Conservation (phyloP, 768 basidiomycete species). For the Udeniomyces megalosporus region DNA sequence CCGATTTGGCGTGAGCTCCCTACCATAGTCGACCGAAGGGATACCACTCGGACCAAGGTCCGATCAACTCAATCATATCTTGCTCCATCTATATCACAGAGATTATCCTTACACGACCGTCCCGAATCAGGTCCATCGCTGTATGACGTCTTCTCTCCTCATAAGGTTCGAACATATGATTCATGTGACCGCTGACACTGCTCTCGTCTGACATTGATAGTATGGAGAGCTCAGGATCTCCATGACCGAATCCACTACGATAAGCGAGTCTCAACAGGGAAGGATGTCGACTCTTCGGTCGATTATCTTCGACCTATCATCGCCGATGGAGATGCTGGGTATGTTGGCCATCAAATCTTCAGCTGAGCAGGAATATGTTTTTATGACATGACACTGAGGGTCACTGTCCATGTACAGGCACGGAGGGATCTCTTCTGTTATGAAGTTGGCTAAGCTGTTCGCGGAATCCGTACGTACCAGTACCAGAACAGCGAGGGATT, state of each 20-base stretch:
- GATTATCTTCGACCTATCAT: conserved; percentile 87
- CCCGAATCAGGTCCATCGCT: conserved; percentile 70
- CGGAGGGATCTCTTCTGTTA: conserved; percentile 78
- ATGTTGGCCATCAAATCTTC: no score
- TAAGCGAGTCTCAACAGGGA: conserved; percentile 43
- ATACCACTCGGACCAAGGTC: no score
- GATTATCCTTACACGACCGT: conserved; percentile 95
- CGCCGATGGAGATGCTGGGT: conserved; percentile 91
- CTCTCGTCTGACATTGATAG: no score
- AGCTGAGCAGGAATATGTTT: no score
- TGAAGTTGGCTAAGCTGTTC: conserved; percentile 87
- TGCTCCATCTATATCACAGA: not conserved
- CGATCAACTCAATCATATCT: no score
- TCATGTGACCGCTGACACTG: no score
- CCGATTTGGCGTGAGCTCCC: conserved; percentile 64
- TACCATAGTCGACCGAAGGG: not conserved
- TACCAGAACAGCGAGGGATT: not conserved
- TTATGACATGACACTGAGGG: no score
- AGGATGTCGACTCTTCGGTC: conserved; percentile 34
- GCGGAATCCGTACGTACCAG: conserved; percentile 64
- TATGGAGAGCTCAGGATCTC: conserved; percentile 79
- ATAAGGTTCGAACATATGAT: no score
- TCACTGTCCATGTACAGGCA: no score
- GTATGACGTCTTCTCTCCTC: no score
- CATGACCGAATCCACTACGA: conserved; percentile 90